phyloP scores from a whole-genome alignment of 306 rosid genomes.

The Mimosa bimucronata region DNA sequence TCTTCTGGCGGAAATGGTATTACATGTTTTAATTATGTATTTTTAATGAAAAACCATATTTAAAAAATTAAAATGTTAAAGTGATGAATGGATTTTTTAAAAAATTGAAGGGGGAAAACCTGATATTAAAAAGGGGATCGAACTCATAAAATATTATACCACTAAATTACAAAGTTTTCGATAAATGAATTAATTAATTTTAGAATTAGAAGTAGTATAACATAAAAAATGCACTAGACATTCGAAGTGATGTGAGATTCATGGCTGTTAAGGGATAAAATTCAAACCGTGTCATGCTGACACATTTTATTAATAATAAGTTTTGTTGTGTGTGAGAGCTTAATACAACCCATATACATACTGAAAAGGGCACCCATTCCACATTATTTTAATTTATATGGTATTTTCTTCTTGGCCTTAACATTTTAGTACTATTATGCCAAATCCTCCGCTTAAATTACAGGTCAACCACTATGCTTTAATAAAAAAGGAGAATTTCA shows the following conservation, averaged over 20 bases:
- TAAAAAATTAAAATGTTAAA: too few species aligned
- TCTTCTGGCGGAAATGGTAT: too few species aligned
- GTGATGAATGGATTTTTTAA: too few species aligned
- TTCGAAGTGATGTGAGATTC: not conserved
- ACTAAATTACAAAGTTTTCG: too few species aligned
- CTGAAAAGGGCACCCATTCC: not conserved
- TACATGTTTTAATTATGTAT: too few species aligned
- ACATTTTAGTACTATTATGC: not conserved
- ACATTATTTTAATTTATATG: not conserved
- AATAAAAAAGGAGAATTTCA: too few species aligned
- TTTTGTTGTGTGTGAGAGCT: not conserved
- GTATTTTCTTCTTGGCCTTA: not conserved
- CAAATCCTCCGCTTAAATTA: not conserved
- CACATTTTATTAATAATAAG: not conserved
- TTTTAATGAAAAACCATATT: too few species aligned
- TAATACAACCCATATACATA: not conserved
- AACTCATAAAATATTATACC: too few species aligned
- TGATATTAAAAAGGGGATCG: too few species aligned
- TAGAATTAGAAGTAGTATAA: too few species aligned
- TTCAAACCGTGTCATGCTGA: not conserved
- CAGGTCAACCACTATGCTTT: not conserved
- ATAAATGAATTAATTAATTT: too few species aligned
- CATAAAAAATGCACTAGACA: not conserved
- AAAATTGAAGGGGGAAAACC: too few species aligned
- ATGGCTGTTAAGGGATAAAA: not conserved